These are phyloP conservation scores for Paramecium pentaurelia DNA, from an alignment of 73 alveolate species.

Conservation along the genomic window DNA sequence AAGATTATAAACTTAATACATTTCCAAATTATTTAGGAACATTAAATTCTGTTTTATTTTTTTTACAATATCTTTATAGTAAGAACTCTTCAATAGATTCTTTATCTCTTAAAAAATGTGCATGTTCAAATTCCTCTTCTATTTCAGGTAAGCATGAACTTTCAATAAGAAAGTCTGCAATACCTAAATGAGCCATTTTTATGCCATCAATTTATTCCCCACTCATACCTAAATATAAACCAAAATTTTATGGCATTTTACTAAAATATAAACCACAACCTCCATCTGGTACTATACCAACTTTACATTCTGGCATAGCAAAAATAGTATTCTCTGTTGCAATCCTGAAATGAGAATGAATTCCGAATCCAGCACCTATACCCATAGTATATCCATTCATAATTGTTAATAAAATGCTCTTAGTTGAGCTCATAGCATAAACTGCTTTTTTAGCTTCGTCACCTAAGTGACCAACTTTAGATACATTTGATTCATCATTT, in stretches of 20 bases:
- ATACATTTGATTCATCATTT: neutral
- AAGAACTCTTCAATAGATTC: neutral
- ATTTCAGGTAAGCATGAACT: neutral
- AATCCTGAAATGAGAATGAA: conserved; percentile 56
- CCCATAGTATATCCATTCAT: conserved; percentile 70
- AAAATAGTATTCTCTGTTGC: conserved; percentile 63
- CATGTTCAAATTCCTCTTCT: neutral
- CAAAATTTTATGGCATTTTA: conserved; percentile 45
- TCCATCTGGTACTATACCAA: conserved; percentile 66
- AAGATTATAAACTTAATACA: neutral
- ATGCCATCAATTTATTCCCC: conserved; percentile 42
- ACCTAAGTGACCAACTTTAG: neutral
- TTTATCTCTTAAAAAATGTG: conserved; percentile 4
- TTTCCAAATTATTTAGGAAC: neutral
- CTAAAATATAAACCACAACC: conserved; percentile 58
- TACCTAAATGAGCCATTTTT: conserved; percentile 26
- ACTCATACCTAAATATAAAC: conserved; percentile 50
- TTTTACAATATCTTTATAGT: neutral
- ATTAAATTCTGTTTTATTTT: neutral
- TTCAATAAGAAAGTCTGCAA: conserved; percentile 55
- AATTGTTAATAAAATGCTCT: conserved; percentile 28
- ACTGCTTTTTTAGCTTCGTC: neutral
- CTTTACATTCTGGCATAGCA: conserved; percentile 68
- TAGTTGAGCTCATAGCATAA: neutral
- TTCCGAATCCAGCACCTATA: conserved; percentile 61